phyloP scores from a whole-genome alignment of 768 basidiomycete genomes.

The Lactarius trivialis region DNA sequence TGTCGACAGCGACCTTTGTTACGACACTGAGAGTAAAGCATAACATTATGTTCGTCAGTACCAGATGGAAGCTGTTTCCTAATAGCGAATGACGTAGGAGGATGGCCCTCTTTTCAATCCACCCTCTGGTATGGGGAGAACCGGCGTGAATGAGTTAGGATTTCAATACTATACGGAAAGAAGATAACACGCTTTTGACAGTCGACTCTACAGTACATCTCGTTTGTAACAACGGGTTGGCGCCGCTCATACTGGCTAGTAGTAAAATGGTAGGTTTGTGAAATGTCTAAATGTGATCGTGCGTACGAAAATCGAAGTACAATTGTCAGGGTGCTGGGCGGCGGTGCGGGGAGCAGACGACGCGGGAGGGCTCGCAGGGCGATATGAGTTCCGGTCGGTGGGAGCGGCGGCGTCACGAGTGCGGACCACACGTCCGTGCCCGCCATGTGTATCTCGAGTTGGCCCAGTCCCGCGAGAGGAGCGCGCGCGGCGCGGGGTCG shows the following conservation, averaged over 20 bases:
- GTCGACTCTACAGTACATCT: neutral
- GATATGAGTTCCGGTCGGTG: neutral
- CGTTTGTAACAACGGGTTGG: neutral
- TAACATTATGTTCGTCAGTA: no score
- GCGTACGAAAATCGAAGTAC: neutral
- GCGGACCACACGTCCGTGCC: conserved; percentile 6
- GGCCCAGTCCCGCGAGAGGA: neutral
- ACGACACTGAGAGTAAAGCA: no score
- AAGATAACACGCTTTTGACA: neutral
- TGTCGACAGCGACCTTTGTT: no score
- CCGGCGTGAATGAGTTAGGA: neutral
- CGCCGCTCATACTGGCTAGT: neutral
- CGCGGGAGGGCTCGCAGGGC: conserved; percentile 8
- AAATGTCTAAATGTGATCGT: neutral
- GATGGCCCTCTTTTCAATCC: no score
- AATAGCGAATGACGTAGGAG: no score
- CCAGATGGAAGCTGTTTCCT: no score
- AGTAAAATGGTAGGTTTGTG: neutral
- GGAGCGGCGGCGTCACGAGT: neutral
- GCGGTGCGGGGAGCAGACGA: neutral
- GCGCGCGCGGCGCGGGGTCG: neutral
- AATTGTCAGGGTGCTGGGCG: neutral
- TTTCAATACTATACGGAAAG: neutral
- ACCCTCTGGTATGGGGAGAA: no score
- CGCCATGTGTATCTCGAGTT: conserved; percentile 6